A percentile compares a stretch with the other conserved stretches of the same genome.
phyloP scores from a whole-genome alignment of 139 green algal species.

The Trebouxia sp. region DNA sequence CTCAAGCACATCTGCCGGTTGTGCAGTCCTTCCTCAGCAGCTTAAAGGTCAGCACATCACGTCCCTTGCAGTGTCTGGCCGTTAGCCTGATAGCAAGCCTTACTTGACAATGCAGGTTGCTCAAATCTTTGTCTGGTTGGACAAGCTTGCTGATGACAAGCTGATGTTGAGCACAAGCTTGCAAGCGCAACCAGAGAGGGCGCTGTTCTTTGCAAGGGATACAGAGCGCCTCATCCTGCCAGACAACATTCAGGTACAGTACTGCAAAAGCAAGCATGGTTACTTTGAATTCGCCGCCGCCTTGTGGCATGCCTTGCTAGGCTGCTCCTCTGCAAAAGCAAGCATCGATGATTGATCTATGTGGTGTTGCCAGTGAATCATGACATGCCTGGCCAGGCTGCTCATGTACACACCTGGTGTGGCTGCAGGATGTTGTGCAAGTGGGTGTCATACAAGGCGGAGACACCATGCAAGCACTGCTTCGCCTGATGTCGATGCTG shows the following conservation, averaged over 20 bases:
- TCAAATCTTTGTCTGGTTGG: conserved; percentile 53
- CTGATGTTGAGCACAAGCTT: conserved; percentile 43
- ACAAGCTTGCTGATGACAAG: conserved; percentile 20
- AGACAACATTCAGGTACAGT: conserved; percentile 50
- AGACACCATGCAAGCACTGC: conserved; percentile 56
- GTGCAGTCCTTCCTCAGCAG: conserved; percentile 37
- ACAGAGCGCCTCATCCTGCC: conserved; percentile 57
- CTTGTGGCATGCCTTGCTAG: not conserved
- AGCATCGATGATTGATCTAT: not conserved
- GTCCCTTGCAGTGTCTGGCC: not conserved
- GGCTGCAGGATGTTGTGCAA: conserved; percentile 27
- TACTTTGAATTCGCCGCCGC: not conserved
- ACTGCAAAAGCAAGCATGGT: not conserved
- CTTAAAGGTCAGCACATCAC: conserved; percentile 29
- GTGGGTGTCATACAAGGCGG: conserved; percentile 25
- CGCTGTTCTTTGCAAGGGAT: conserved; percentile 70
- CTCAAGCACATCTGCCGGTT: conserved; percentile 11
- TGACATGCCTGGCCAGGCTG: not conserved
- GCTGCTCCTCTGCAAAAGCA: not conserved
- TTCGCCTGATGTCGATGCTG: conserved; percentile 68
- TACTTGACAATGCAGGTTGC: conserved; percentile 34
- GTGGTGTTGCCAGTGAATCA: not conserved
- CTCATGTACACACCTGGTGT: not conserved
- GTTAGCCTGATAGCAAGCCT: not conserved
- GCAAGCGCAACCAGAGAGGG: conserved; percentile 44